Evolutionary conservation across 192 early-diverging fungal species (phyloP), one percentile per base, ranked within the genome.

Genomic region (Podila clonocystis): DNA sequence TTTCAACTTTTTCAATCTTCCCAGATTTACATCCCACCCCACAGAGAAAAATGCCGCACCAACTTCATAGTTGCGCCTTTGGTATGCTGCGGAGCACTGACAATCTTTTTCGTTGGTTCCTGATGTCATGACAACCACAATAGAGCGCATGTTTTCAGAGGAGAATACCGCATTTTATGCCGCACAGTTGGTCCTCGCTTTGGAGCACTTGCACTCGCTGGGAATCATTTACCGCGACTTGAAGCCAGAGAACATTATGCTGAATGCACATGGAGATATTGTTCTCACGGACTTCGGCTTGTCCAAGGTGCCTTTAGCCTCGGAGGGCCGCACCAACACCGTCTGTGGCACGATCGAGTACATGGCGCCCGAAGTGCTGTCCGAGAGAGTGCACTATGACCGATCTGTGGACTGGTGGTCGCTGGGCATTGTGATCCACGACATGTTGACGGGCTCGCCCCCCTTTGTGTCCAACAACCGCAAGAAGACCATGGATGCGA

Each of bases 281-380:
- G 75, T 95, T n/a, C 83, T 98, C 62, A 97, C 96, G 3, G 97
- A 98, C 78, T 98, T 97, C 88, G 97, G 97, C 2, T 87, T 98
- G 2, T 92, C 91, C n/a, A 98, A 98, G 82, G 95, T 93, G 6
- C 77, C 77, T 22, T 52, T 80, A 45, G 41, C 58, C 45, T 85
- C 87, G 17, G 87, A 90, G 62, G 89, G 87, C 33, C 87, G 84
- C 50, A 83, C 84, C 11, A 82, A 71, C 58, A 89, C 92, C 0
- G 84, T 95, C 24, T 95, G 94, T 82, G 94, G 94, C 17, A 93
- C 94, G 7, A 85, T 89, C 9, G 92, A 95, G 68, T 95, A 92
- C 67, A 91, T 93, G 87, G 94, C 93, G 4, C 93, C 93, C 11
- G 93, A 94, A 72, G 85, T 88, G n/a, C 74, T 94, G 13, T 86